These are phyloP conservation scores for Suillus clintonianus DNA, from an alignment of 768 basidiomycete species.

Conservation along the genomic window DNA sequence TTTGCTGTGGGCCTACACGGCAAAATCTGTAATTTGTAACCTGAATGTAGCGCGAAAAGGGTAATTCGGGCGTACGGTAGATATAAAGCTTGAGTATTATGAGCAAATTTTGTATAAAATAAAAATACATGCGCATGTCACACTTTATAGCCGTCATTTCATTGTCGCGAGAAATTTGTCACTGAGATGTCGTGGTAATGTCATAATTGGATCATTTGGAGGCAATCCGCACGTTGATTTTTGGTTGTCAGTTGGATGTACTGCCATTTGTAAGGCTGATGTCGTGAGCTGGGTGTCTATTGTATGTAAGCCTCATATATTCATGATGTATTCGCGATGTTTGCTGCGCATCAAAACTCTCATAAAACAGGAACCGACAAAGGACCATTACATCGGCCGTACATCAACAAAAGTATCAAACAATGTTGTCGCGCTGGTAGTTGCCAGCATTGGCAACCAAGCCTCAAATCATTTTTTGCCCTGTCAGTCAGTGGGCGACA, in stretches of 20 bases:
- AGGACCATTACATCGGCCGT: too few species aligned
- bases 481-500: too few species aligned
- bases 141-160: not conserved
- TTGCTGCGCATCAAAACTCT: not conserved
- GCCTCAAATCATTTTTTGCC: too few species aligned
- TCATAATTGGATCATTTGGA: not conserved
- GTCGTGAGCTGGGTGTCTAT: not conserved
- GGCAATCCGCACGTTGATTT: not conserved
- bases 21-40: not conserved
- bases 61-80: not conserved
- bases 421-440: too few species aligned
- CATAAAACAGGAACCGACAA: not conserved
- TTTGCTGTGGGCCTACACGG: slow-evolving; percentile 14
- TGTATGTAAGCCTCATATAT: not conserved
- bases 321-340: not conserved
- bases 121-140: not conserved
- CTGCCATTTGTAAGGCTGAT: not conserved
- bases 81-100: not conserved
- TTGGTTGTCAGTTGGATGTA: not conserved
- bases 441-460: too few species aligned
- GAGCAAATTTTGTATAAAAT: not conserved
- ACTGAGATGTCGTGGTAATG: not conserved
- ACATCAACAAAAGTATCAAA: too few species aligned
- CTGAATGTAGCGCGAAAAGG: not conserved
- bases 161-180: not conserved